A percentile compares a stretch with the other conserved stretches of the same genome.
Evolutionary conservation across 2,329 filamentous ascomycete genomes (phyloP).

Genomic region (Epichloe sibirici): DNA sequence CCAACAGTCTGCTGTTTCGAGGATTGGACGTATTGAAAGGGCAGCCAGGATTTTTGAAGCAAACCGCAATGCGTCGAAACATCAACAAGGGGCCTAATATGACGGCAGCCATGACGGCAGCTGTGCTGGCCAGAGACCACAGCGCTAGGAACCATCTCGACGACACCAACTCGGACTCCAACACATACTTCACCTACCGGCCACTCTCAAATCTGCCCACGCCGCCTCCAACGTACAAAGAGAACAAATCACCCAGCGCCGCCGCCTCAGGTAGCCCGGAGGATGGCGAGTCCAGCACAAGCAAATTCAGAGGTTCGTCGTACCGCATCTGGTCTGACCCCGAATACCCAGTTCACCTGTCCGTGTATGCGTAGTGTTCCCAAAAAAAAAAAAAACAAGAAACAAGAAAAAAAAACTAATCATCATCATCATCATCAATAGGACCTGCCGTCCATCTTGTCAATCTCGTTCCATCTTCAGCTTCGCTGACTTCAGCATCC

Average conservation of each 20-base stretch:
- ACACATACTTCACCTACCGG: conserved; percentile 51
- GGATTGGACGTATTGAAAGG: conserved; percentile 3
- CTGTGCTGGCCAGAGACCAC: conserved; percentile 6
- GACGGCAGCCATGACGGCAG: neutral
- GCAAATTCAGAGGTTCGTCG: conserved; percentile 25
- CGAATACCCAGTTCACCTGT: neutral
- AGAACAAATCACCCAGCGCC: conserved; percentile 27
- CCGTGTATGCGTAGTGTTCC: too few species aligned
- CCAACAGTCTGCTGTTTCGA: neutral
- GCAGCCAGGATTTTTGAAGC: neutral
- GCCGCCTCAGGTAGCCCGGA: conserved; percentile 22
- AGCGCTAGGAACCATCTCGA: too few species aligned
- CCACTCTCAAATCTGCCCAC: conserved; percentile 57
- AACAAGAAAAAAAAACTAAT: neutral
- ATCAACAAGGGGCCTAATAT: neutral
- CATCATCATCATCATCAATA: conserved; percentile 17
- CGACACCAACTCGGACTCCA: conserved; percentile 14
- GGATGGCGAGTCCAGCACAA: conserved; percentile 31
- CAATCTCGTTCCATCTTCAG: conserved; percentile 52
- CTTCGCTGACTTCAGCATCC: conserved; percentile 47
- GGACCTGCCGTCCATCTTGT: conserved; percentile 54
- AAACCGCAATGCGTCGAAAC: conserved; percentile 4
- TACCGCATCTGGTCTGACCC: neutral
- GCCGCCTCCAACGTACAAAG: conserved; percentile 43
- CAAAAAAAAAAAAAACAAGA: too few species aligned